Base-by-base conservation (phyloP, 768 basidiomycete genomes). In the Pleurotus giganteus region DNA sequence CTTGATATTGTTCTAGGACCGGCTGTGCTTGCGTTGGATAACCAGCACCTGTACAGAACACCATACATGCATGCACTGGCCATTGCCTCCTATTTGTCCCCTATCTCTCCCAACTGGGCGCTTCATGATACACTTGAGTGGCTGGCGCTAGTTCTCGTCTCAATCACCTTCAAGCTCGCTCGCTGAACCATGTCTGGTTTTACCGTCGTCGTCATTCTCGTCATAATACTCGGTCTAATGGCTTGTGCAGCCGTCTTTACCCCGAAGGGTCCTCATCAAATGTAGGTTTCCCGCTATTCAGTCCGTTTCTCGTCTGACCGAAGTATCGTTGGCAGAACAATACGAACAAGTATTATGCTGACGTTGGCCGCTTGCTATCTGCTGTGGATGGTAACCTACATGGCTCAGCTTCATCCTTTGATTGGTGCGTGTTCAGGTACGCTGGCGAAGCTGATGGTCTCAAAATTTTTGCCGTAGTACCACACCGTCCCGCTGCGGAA, bases 371-470 rank as follows among this genome's bases (percentile, higher is more conserved):
- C 82, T 53, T 95, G 91, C 71, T 98, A 94, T 74, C 82, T 98
- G 63, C 87, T 98, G 85, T 98, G 95, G 95, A 88, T 88, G 74
- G 84, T 96, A 65, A 94, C 95, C n/a, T 98, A 96, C 71, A 79
- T 97, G 67, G 94, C 94, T 1, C 95, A 98, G 66, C 70, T 97
- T 47, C 86, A 98, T 66, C 95, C 95, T 32, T 79, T 98, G 47
- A 85, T 96, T 65, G 73, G 95, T 95, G 60, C 58, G 84, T 72
- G 31, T 15, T 5, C 6, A 27, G 7, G 1, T n/a, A 12, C 21
- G 9, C 7, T 43, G 41, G 24, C 41, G 15, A 2, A 17, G 19
- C 3, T 53, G 4, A 1, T 19, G 47, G 2, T 24, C 28, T 26
- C 12, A 7, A 19, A 24, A 6, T 13, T 12, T 23, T 21, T 4